phyloP scores from a whole-genome alignment of 768 basidiomycete genomes.

The Lepiota brunneoincarnata region DNA sequence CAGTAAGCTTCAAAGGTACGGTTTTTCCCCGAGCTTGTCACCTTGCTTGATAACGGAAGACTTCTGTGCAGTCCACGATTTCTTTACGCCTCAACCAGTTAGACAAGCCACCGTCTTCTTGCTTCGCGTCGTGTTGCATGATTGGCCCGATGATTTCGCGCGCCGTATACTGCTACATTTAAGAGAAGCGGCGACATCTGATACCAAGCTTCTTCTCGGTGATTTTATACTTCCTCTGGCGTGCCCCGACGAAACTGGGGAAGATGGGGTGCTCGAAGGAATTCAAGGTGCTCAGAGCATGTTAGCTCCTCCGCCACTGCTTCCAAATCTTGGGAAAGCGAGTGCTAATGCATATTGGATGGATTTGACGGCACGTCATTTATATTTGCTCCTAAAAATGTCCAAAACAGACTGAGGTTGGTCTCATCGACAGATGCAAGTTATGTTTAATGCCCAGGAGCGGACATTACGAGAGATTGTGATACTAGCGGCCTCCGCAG shows the following conservation, averaged over 20 bases:
- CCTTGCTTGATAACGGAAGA: neutral
- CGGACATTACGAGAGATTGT: constrained; percentile 32
- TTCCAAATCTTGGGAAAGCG: constrained; percentile 36
- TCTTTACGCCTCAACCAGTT: constrained; percentile 39
- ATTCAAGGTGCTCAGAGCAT: constrained; percentile 14
- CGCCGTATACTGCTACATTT: constrained; percentile 35
- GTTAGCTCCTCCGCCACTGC: constrained; percentile 29
- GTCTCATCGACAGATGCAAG: constrained; percentile 32
- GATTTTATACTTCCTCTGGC: constrained; percentile 39
- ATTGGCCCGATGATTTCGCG: constrained; percentile 54
- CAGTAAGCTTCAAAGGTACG: constrained; percentile 25
- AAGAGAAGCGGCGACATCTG: constrained; percentile 29
- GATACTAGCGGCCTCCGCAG: constrained; percentile 23
- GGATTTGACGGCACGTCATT: constrained; percentile 31
- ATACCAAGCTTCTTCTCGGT: constrained; percentile 38
- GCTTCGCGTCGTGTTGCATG: constrained; percentile 57
- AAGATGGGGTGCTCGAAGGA: constrained; percentile 13
- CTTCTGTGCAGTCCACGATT: constrained; percentile 24
- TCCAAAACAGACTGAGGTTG: neutral
- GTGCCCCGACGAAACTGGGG: constrained; percentile 25
- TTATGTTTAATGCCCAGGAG: constrained; percentile 36
- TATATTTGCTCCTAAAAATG: neutral
- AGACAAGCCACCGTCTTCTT: constrained; percentile 48
- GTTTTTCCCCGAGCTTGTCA: neutral
- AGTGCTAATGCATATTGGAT: constrained; percentile 33